Evolutionary conservation across 1,139 yeast species (phyloP), one percentile per base, ranked within the genome.

Genomic region (Entelexis paramagnoliae): DNA sequence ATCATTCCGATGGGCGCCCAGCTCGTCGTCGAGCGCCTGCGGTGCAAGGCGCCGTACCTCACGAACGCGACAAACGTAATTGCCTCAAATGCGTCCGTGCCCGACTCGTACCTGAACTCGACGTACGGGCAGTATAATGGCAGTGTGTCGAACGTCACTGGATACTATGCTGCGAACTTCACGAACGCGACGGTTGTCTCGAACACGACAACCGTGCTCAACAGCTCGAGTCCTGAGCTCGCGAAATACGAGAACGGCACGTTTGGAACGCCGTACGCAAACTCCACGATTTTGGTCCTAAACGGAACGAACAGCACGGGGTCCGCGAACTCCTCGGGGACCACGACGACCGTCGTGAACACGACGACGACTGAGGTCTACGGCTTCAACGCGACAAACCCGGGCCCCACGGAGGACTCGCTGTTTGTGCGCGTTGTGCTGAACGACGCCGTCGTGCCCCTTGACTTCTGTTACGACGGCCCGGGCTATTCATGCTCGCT

Each of bases 401-500:
- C 32, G 11, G 24, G 40, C 46, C 46, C 47, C 40, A n/a, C 11
- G 13, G 57, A 62, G 14, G 63, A 59, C 47, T 47, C 58, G 22
- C 55, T 72, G 17, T 80, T 67, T 61, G 78, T 79, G 8, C 71
- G 86, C 60, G 71, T 72, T 51, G 66, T 79, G 36, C 66, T 79
- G 43, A 80, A 80, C 62, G 83, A 78, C 59, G 81, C 82, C 1
- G 83, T 80, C 9, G 68, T 76, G 45, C 83, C 84, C 2, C 63
- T 78, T 40, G 72, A 73, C 13, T 64, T 63, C 32, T 80, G 84
- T 64, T 67, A 68, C 50, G 58, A 62, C 44, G 86, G 86, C 1
- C 85, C 85, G 13, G 84, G 83, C 0, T 79, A 76, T 62, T 73
- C 81, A 9, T 78, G 83, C 66, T 66, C 72, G 46, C 63, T 77